phyloP scores from a whole-genome alignment of 2,329 filamentous ascomycete genomes.

The Monosporascus sp. region DNA sequence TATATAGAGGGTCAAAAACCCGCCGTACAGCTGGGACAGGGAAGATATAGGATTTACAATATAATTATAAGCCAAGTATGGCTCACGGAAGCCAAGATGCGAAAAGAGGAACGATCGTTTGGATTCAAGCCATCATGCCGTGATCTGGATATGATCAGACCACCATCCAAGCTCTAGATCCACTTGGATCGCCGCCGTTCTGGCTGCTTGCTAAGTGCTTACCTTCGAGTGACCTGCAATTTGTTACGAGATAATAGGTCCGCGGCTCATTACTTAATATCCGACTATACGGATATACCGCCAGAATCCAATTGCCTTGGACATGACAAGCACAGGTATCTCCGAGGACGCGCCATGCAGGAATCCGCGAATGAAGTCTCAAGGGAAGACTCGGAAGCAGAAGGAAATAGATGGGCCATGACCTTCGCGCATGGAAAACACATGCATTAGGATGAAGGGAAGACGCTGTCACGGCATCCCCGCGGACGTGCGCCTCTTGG shows the following conservation, averaged over 20 bases:
- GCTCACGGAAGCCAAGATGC: background rate
- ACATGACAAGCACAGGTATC: too few species aligned
- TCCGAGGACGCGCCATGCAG: background rate
- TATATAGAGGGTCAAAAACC: background rate
- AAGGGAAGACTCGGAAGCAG: too few species aligned
- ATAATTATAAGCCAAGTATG: background rate
- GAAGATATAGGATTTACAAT: background rate
- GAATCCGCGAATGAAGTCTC: too few species aligned
- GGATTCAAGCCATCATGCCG: background rate
- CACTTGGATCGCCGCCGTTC: background rate
- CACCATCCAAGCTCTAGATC: background rate
- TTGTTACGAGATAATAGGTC: background rate
- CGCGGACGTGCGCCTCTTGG: too few species aligned
- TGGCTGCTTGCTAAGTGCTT: background rate
- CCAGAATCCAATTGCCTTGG: too few species aligned
- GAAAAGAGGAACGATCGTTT: background rate
- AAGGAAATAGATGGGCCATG: too few species aligned
- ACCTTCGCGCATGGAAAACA: too few species aligned
- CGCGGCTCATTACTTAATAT: background rate
- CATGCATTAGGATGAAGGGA: too few species aligned
- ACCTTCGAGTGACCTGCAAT: background rate
- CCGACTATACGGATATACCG: background rate
- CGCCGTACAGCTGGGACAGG: background rate
- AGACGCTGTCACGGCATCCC: too few species aligned
- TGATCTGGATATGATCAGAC: background rate